Evolutionary conservation across 208 protist species (phyloP).

Genomic region (Trypanosoma cruzi): DNA sequence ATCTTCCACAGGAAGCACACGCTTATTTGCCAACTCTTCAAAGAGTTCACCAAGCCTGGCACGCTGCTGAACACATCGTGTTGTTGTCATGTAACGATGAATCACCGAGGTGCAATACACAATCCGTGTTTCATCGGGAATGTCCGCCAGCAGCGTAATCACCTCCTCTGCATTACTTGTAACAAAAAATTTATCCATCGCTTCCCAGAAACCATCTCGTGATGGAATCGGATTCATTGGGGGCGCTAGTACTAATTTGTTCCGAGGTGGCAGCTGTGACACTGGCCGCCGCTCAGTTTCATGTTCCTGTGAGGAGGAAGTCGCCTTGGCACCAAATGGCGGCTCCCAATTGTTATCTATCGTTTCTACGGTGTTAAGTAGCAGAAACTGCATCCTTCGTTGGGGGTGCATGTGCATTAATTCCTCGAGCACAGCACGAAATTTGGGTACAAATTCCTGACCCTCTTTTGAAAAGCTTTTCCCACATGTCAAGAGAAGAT

Average conservation of each 20-base stretch:
- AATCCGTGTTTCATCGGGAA: constrained; percentile 47
- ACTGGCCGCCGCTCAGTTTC: constrained; percentile 14
- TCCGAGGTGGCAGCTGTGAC: neutral
- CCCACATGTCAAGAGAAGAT: constrained; percentile 76
- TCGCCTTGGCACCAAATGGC: constrained; percentile 45
- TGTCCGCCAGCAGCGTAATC: constrained; percentile 37
- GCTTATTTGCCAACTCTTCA: constrained; percentile 48
- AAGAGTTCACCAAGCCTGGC: constrained; percentile 79
- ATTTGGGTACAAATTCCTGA: constrained; percentile 49
- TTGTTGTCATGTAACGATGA: constrained; percentile 73
- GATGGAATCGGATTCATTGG: constrained; percentile 41
- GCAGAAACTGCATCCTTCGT: constrained; percentile 79
- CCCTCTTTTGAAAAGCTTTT: constrained; percentile 50
- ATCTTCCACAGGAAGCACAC: constrained; percentile 44
- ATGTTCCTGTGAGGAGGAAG: constrained; percentile 17
- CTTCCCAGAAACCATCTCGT: constrained; percentile 65
- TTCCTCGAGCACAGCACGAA: constrained; percentile 45
- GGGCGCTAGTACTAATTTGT: constrained; percentile 20
- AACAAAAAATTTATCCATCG: constrained; percentile 83
- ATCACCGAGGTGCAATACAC: constrained; percentile 63
- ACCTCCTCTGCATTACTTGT: constrained; percentile 63
- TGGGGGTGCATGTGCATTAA: constrained; percentile 58
- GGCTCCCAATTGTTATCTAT: constrained; percentile 87
- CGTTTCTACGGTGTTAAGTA: constrained; percentile 74
- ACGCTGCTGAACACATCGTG: constrained; percentile 69